phyloP scores from a whole-genome alignment of 2,329 filamentous ascomycete genomes.

The Aaosphaeria arxii region DNA sequence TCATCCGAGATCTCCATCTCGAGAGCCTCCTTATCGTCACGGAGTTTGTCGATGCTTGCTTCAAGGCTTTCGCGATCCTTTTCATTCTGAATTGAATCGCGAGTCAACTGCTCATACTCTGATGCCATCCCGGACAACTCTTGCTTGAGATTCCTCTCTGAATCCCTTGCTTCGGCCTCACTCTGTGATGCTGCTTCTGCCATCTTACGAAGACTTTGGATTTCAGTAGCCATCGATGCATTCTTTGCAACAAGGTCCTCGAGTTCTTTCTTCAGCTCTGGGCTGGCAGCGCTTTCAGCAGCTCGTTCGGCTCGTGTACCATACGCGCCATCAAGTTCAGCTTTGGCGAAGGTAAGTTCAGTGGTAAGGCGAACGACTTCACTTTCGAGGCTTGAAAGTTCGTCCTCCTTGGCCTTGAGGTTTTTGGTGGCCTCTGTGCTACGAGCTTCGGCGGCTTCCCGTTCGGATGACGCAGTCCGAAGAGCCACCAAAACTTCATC shows the following conservation, averaged over 20 bases:
- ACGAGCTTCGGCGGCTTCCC: slow-evolving; percentile 31
- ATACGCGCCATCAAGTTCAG: slow-evolving; percentile 93
- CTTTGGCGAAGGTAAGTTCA: slow-evolving; percentile 84
- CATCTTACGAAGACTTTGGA: slow-evolving; percentile 41
- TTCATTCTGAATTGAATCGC: slow-evolving; percentile 67
- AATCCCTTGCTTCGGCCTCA: slow-evolving; percentile 34
- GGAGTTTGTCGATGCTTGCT: slow-evolving; percentile 58
- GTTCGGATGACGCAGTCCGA: slow-evolving; percentile 21
- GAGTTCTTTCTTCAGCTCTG: slow-evolving; percentile 59
- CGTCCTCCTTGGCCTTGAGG: slow-evolving; percentile 33
- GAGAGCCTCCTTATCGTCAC: slow-evolving; percentile 61
- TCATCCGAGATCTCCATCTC: slow-evolving; percentile 66
- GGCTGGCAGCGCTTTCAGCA: slow-evolving; percentile 58
- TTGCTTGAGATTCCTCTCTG: slow-evolving; percentile 53
- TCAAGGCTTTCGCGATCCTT: slow-evolving; percentile 67
- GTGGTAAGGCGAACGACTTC: slow-evolving; percentile 66
- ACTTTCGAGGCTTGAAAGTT: slow-evolving; percentile 50
- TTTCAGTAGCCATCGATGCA: slow-evolving; percentile 40
- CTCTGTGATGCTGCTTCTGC: slow-evolving; percentile 34
- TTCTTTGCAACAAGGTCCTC: slow-evolving; percentile 52
- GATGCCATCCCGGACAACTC: slow-evolving; percentile 66
- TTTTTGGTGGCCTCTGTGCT: slow-evolving; percentile 23
- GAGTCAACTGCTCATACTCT: slow-evolving; percentile 69
- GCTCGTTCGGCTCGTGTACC: slow-evolving; percentile 69
- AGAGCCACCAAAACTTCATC: slow-evolving; percentile 24